These are phyloP conservation scores for Triticum aestivum DNA, from an alignment of 176 grass and related monocot species.

Conservation along the genomic window IWGSC_CS_RefSeq_v2.1 NC_057814.1:551361697-551362196, in stretches of 20 bases:
- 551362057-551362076: neutral
- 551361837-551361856: constrained; percentile 37
- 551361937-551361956: neutral
- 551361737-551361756: constrained; percentile 69
- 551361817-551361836: constrained; percentile 42
- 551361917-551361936: neutral
- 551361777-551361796: neutral
- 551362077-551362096: no score
- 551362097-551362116: constrained; percentile 39
- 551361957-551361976: constrained; percentile 11
- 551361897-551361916: neutral
- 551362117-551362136: constrained; percentile 33
- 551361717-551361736: constrained; percentile 52
- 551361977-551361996: constrained; percentile 52
- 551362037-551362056: constrained; percentile 56
- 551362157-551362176: neutral
- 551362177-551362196: neutral
- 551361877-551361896: constrained; percentile 55
- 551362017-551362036: constrained; percentile 51
- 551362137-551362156: neutral
- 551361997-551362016: constrained; percentile 54
- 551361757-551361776: neutral
- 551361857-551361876: constrained; percentile 45
- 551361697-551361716: constrained; percentile 78
- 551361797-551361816: neutral